Conservation (phyloP, 2,329 filamentous ascomycete genomes). For the Trichoderma guizhouense region DNA sequence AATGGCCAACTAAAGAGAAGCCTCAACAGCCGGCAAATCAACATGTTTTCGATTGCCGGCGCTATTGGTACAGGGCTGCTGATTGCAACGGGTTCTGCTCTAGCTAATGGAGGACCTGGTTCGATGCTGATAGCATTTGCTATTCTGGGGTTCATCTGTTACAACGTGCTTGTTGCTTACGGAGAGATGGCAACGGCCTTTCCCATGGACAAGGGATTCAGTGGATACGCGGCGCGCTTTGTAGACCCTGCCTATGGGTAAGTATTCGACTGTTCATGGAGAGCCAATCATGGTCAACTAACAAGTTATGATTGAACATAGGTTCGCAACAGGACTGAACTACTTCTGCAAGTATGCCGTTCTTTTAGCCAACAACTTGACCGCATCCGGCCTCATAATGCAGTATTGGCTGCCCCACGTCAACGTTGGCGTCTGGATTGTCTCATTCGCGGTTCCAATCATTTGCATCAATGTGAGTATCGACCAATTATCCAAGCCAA, state of each 20-base stretch:
- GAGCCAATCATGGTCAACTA: not conserved
- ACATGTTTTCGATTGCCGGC: not conserved
- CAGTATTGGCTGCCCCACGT: too few species aligned
- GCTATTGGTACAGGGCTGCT: not conserved
- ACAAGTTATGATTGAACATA: too few species aligned
- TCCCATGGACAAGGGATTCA: not conserved
- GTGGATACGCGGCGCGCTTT: not conserved
- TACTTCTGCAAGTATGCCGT: too few species aligned
- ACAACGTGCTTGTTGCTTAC: not conserved
- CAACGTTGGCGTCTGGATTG: too few species aligned
- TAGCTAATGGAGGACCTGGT: not conserved
- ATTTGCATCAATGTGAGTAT: not conserved
- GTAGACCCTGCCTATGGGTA: not conserved
- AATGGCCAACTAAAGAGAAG: not conserved
- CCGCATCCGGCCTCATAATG: too few species aligned
- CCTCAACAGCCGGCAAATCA: not conserved
- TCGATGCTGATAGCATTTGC: not conserved
- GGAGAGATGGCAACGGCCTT: not conserved
- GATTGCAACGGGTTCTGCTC: not conserved
- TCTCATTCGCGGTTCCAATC: not conserved
- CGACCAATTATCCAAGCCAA: not conserved
- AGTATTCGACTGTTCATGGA: not conserved
- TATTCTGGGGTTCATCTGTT: not conserved
- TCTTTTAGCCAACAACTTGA: too few species aligned
- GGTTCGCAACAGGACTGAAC: too few species aligned